Percentiles rank a stretch among this genome's conserved stretches.
Evolutionary conservation across 176 grass and related monocot genomes (phyloP).

Genomic region (Microstegium vimineum): DNA sequence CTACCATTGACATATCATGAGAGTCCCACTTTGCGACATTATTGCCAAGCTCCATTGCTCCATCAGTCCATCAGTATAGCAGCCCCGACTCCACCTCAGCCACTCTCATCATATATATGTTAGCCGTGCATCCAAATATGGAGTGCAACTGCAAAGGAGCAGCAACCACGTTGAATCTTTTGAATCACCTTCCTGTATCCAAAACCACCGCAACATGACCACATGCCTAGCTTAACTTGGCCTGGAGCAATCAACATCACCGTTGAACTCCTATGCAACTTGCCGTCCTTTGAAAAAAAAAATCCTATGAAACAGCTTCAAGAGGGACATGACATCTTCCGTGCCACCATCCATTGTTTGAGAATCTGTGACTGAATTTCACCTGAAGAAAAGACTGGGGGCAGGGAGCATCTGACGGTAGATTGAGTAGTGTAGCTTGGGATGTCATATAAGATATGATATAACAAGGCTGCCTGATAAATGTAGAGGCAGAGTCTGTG

Average conservation of each 20-base stretch:
- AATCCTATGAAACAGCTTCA: neutral
- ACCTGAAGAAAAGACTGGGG: neutral
- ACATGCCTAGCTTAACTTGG: neutral
- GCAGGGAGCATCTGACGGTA: neutral
- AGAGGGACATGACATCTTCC: neutral
- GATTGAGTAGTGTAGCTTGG: neutral
- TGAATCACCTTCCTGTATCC: neutral
- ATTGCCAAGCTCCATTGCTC: neutral
- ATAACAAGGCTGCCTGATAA: neutral
- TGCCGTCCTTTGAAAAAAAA: neutral
- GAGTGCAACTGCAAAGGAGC: neutral
- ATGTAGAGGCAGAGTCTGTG: neutral
- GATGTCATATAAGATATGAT: neutral
- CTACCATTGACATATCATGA: no score
- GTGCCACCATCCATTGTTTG: neutral
- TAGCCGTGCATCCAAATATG: neutral
- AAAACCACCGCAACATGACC: neutral
- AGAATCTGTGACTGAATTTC: neutral
- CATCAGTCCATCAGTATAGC: neutral
- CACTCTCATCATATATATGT: neutral
- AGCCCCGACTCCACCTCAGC: neutral
- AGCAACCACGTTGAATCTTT: neutral
- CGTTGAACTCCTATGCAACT: neutral
- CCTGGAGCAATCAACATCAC: neutral
- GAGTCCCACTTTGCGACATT: no score